A percentile compares a stretch with the other conserved stretches of the same genome.
phyloP scores from a whole-genome alignment of 1,284 basidiomycete genomes.

The Boletus austroedulis region DNA sequence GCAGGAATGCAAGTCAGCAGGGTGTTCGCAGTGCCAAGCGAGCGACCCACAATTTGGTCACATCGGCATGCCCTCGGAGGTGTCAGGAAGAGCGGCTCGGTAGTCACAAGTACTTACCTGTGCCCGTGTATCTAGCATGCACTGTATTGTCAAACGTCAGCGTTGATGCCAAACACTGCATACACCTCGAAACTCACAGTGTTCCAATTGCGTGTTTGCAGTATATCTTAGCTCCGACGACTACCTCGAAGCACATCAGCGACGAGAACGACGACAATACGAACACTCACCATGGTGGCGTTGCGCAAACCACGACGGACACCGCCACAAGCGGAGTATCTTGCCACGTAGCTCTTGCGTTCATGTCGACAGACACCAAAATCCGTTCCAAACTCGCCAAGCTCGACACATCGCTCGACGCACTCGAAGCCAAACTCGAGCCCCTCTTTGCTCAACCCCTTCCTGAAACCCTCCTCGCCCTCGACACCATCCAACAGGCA shows the following conservation, averaged over 20 bases:
- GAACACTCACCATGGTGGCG: conserved; percentile 21
- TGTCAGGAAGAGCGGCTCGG: conserved; percentile 4
- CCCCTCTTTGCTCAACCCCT: conserved; percentile 63
- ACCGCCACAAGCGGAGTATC: conserved; percentile 7
- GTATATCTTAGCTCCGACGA: conserved; percentile 91
- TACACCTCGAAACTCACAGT: conserved; percentile 54
- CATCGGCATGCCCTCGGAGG: conserved; percentile 79
- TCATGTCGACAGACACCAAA: conserved; percentile 56
- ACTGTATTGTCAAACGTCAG: conserved; percentile 50
- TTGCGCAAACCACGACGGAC: background rate
- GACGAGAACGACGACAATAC: background rate
- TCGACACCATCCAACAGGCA: conserved; percentile 75
- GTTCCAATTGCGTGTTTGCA: conserved; percentile 90
- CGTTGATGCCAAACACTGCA: conserved; percentile 3
- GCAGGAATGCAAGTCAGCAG: conserved; percentile 8
- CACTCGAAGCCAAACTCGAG: conserved; percentile 61
- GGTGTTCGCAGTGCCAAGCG: background rate
- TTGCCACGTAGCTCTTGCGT: conserved; percentile 12
- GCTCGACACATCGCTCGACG: conserved; percentile 57
- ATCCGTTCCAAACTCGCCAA: conserved; percentile 52
- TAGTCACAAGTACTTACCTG: conserved; percentile 50
- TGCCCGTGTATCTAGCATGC: conserved; percentile 95
- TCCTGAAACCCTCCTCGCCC: conserved; percentile 57
- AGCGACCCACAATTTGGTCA: conserved; percentile 82
- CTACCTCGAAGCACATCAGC: conserved; percentile 37